Percentiles rank a stretch among this genome's conserved stretches.
Evolutionary conservation across 805 yeast species (phyloP).

Genomic region (Crinitomyces ghanaensis): DNA sequence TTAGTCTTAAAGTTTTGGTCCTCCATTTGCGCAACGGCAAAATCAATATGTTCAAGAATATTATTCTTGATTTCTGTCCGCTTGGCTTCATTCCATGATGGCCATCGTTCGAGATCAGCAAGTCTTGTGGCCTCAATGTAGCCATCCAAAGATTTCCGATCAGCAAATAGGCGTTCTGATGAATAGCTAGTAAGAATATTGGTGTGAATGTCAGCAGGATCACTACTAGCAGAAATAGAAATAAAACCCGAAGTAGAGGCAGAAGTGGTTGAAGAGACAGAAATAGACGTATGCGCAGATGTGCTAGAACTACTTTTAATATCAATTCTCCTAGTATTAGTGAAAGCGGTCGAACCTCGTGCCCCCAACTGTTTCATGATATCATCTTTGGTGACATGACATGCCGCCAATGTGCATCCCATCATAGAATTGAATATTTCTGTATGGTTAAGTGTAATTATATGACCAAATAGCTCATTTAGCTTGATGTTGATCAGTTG

Average conservation of each 20-base stretch:
- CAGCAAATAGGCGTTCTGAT: constrained; percentile 15
- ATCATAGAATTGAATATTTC: constrained; percentile 11
- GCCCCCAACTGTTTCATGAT: too few relatives aligned
- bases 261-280: too few relatives aligned
- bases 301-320: too few relatives aligned
- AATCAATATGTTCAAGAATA: constrained; percentile 1
- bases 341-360: too few relatives aligned
- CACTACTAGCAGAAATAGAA: too few relatives aligned
- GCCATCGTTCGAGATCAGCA: constrained; percentile 14
- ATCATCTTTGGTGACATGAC: too few relatives aligned
- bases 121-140: constrained; percentile 15
- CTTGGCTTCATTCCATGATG: background rate
- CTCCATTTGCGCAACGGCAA: constrained; percentile 1
- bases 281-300: too few relatives aligned
- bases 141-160: constrained; percentile 9
- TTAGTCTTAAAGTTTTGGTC: too few relatives aligned
- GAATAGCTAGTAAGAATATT: too few relatives aligned
- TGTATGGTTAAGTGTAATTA: constrained; percentile 1
- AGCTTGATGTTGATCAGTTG: constrained; percentile 1
- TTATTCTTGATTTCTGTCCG: background rate
- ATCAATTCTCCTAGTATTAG: too few relatives aligned
- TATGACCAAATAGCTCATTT: constrained; percentile 2
- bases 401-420: constrained; percentile 16
- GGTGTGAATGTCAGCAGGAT: too few relatives aligned
- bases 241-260: too few relatives aligned